A percentile compares a stretch with the other conserved stretches of the same genome.
phyloP scores from a whole-genome alignment of 805 yeast species.

The Zygosaccharomyces bailii region DNA sequence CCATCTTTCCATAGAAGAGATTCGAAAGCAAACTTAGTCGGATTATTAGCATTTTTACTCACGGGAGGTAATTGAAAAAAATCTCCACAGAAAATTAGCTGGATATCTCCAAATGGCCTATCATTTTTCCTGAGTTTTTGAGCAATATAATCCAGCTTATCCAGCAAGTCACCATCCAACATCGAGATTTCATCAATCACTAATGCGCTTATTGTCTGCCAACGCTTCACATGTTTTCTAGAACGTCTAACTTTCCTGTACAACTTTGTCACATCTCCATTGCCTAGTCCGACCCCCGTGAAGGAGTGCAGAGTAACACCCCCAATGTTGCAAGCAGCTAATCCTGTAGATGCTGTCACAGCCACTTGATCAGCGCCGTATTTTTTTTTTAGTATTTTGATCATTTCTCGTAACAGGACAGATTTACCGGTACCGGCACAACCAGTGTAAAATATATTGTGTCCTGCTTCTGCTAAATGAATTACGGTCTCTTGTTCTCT shows the following conservation, averaged over 20 bases:
- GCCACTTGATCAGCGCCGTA: conserved; percentile 55
- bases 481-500: conserved; percentile 66
- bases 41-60: conserved; percentile 30
- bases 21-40: conserved; percentile 59
- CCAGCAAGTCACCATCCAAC: conserved; percentile 67
- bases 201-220: conserved; percentile 57
- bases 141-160: conserved; percentile 62
- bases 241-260: conserved; percentile 52
- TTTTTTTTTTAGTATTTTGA: conserved; percentile 47
- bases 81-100: conserved; percentile 73
- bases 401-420: conserved; percentile 64
- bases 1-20: conserved; percentile 57
- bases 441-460: conserved; percentile 86
- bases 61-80: conserved; percentile 78
- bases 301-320: conserved; percentile 75
- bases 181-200: conserved; percentile 77
- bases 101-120: conserved; percentile 77
- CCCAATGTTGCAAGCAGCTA: conserved; percentile 79
- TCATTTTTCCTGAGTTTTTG: conserved; percentile 43
- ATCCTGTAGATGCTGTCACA: conserved; percentile 80
- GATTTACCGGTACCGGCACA: conserved; percentile 99
- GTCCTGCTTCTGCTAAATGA: conserved; percentile 58
- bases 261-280: conserved; percentile 46
- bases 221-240: conserved; percentile 47
- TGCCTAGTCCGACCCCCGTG: conserved; percentile 74